Conservation (phyloP, 208 protist genomes). For the Trypanosomatidae sp. region DNA sequence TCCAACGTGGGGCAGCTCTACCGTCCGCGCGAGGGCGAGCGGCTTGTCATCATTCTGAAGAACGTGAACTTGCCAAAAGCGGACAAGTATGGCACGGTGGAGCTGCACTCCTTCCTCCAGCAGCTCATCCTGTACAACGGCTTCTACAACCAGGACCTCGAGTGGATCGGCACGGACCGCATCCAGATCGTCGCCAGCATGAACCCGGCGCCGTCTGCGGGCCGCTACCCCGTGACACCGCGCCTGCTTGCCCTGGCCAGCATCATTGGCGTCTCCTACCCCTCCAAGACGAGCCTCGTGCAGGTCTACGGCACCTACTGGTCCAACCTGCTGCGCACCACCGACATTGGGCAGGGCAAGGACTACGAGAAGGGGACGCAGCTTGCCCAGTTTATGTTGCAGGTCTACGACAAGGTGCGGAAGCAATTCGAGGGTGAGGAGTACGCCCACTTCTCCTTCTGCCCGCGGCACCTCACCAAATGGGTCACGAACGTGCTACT, state of each 20-base stretch:
- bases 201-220: constrained; percentile 91
- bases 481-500: constrained; percentile 92
- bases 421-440: constrained; percentile 93
- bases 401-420: constrained; percentile 93
- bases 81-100: constrained; percentile 97
- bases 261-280: constrained; percentile 93
- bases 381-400: constrained; percentile 93
- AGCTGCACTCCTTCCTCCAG: constrained; percentile 97
- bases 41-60: constrained; percentile 95
- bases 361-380: constrained; percentile 69
- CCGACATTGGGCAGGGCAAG: constrained; percentile 56
- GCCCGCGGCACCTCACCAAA: constrained; percentile 95
- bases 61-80: constrained; percentile 98
- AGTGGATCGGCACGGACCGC: constrained; percentile 94
- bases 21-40: constrained; percentile 93
- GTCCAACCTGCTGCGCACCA: constrained; percentile 57
- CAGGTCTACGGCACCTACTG: constrained; percentile 94
- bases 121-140: constrained; percentile 96
- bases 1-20: too few species aligned
- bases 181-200: constrained; percentile 96
- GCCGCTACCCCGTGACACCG: constrained; percentile 90
- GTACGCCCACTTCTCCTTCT: constrained; percentile 96
- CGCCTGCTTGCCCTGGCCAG: constrained; percentile 95
- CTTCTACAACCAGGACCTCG: constrained; percentile 97
- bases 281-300: constrained; percentile 84